Base-by-base conservation (phyloP, 2,329 filamentous ascomycete species). In the Xylariaceae sp. region DNA sequence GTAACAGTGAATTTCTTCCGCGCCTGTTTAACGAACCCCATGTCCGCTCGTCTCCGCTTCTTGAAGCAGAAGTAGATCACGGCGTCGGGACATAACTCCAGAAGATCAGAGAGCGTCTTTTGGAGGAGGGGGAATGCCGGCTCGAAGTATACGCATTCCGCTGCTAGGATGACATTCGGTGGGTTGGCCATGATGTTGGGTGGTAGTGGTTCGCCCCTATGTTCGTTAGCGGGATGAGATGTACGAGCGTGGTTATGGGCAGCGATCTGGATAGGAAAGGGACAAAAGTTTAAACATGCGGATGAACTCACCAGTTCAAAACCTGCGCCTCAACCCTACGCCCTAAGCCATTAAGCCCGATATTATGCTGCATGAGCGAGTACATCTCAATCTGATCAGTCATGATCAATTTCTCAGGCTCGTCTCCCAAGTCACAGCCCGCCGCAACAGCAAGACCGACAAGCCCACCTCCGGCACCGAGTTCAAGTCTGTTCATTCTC, bases 61-160 rank as follows among this genome's bases (percentile, higher is more conserved):
- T 96, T 97, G 78, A 95, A 97, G 75, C 93, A 96, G 73, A 99
- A 97, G 70, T 84, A 87, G 43, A 87, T 69, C 10, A 79, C 74
- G 11, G 81, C 80, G 41, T 75, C 69, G 18, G 87, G 87, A 69
- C 87, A 91, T 41, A 91, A 79, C 14, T 82, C 80, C 58, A 96
- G 77, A 44, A 97, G 76, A 57, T 89, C 84, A 53, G 81, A 76
- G 59, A 97, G 74, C 6, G 93, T 97, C 57, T 84, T 75, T 65
- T 94, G 80, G 43, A 99, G 79, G 33, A 97, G 77, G 31, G 93
- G 92, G 66, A 97, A 97, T 1, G 94, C 90, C 2, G 93, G 91
- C 71, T 97, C 94, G 69, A 96, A 96, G 75, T 97, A 99, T 45
- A 96, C 91, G 72, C 93, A 97, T 70, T 97, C 94, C 39, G 92